Evolutionary conservation across 306 rosid genomes (phyloP), one percentile per base, ranked within the genome.

Genomic region (Vigna unguiculata): DNA sequence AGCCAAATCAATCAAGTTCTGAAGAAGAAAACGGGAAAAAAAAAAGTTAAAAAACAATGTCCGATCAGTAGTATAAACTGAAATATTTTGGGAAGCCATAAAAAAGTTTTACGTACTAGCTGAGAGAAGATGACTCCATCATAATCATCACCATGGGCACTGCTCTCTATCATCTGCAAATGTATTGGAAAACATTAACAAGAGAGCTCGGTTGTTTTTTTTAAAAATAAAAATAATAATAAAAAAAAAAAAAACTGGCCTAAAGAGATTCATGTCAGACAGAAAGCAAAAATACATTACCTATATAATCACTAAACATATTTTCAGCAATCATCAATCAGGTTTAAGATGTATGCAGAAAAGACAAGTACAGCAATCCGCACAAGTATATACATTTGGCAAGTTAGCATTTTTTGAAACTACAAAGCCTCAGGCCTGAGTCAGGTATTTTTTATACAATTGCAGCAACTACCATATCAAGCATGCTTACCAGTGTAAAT

Each of bases 71-170:
- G 24, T 49, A 76, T 43, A 43, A 45, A 76, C 17, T 24, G 7
- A 20, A 32, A 69, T 7, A 36, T 32, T 60, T 34, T 5, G 45
- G n/a, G 32, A 60, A 78, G 78, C 16, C 63, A 52, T 25, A 81
- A 24, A 81, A 48, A 20, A 24, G 28, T 57, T 69, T 70, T 75
- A 70, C 81, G 69, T 96, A 96, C 99, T 75, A 96, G 99, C 87
- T 96, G 98, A 83, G 99, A 96, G 88, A 96, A 96, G 70, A 93
- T 90, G 78, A 96, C 99, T 61, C 99, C 99, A 61, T 96, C 99
- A 48, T 96, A 96, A 53, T 96, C 99, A 81, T 96, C 99, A 69
- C 99, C 99, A 57, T 85, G 91, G 67, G 87, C 94, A 81, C 99
- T 93, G 83, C 99, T 96, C 87, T 96, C 99, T 80, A 96, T 80